These are phyloP conservation scores for Geotrichum macrosporum DNA, from an alignment of 1,139 yeast genomes.

Conservation along the genomic window DNA sequence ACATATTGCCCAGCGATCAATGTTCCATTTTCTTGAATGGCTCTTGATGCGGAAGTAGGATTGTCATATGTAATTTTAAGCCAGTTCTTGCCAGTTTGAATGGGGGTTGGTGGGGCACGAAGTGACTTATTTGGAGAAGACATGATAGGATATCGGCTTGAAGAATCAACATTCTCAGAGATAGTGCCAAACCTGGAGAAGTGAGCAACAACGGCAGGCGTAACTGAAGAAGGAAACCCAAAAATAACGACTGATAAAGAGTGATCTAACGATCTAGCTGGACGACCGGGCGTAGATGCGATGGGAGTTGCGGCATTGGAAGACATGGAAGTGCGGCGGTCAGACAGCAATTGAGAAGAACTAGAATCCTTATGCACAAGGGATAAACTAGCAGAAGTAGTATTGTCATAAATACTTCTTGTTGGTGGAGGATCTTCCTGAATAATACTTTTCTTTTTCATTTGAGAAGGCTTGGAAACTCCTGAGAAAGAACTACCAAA, in stretches of 20 bases:
- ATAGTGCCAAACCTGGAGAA: slow-evolving; percentile 79
- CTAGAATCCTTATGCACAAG: slow-evolving; percentile 9
- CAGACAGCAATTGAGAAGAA: slow-evolving; percentile 22
- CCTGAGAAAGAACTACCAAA: slow-evolving; percentile 29
- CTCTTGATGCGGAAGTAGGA: slow-evolving; percentile 72
- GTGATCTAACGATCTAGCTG: slow-evolving; percentile 16
- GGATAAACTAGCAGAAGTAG: slow-evolving; percentile 1
- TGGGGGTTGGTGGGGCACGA: slow-evolving; percentile 44
- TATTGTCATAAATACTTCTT: slow-evolving; percentile 35
- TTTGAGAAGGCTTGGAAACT: slow-evolving; percentile 33
- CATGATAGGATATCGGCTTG: slow-evolving; percentile 21
- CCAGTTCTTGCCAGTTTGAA: slow-evolving; percentile 85
- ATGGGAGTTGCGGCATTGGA: slow-evolving; percentile 12
- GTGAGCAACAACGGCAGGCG: slow-evolving; percentile 63
- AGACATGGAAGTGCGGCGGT: slow-evolving; percentile 17
- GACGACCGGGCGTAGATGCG: slow-evolving; percentile 6
- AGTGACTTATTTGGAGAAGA: slow-evolving; percentile 19
- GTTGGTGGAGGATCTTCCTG: slow-evolving; percentile 38
- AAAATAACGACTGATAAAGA: slow-evolving; percentile 68
- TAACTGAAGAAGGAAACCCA: slow-evolving; percentile 78
- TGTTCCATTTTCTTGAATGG: slow-evolving; percentile 75
- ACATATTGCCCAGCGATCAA: slow-evolving; percentile 60
- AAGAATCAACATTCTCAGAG: slow-evolving; percentile 60
- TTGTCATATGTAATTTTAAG: slow-evolving; percentile 78
- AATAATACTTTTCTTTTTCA: slow-evolving; percentile 25